phyloP scores from a whole-genome alignment of 2,329 filamentous ascomycete species.

The Aotearoamyces nothofagi region DNA sequence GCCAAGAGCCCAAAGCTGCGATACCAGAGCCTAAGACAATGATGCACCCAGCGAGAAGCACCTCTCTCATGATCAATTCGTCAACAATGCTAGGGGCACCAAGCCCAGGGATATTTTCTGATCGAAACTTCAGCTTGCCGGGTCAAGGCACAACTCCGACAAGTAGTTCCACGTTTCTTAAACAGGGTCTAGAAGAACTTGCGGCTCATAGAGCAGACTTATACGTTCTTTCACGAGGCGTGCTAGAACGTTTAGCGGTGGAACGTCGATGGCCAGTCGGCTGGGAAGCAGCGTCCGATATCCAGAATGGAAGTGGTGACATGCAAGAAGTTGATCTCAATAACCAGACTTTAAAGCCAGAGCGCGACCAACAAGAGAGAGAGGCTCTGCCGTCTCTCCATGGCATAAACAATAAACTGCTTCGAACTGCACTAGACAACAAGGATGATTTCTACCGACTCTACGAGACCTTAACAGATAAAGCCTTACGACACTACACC shows the following conservation, averaged over 20 bases:
- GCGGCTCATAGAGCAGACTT: conserved; percentile 74
- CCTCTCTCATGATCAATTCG: conserved; percentile 37
- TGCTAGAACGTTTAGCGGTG: conserved; percentile 61
- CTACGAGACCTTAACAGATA: conserved; percentile 68
- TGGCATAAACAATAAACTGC: conserved; percentile 38
- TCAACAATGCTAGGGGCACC: conserved; percentile 26
- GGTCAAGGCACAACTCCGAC: conserved; percentile 25
- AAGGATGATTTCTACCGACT: conserved; percentile 48
- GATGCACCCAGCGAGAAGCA: conserved; percentile 51
- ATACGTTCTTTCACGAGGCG: conserved; percentile 62
- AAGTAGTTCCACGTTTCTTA: conserved; percentile 31
- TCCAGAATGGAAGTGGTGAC: conserved; percentile 22
- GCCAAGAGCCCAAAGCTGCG: conserved; percentile 42
- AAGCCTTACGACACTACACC: conserved; percentile 68
- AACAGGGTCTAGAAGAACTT: conserved; percentile 61
- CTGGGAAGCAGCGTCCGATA: conserved; percentile 45
- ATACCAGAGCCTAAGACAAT: conserved; percentile 56
- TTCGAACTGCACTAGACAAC: conserved; percentile 45
- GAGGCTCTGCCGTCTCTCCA: conserved; percentile 13
- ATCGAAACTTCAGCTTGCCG: conserved; percentile 23
- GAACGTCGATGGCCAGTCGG: conserved; percentile 62
- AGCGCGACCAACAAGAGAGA: neutral
- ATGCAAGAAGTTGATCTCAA: conserved; percentile 44
- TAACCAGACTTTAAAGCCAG: conserved; percentile 6
- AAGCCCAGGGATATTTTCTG: conserved; percentile 39